Percentiles rank a stretch among this genome's conserved stretches.
Conservation (phyloP, 352 stramenopile genomes). For the Phytophthora pluvialis region DNA sequence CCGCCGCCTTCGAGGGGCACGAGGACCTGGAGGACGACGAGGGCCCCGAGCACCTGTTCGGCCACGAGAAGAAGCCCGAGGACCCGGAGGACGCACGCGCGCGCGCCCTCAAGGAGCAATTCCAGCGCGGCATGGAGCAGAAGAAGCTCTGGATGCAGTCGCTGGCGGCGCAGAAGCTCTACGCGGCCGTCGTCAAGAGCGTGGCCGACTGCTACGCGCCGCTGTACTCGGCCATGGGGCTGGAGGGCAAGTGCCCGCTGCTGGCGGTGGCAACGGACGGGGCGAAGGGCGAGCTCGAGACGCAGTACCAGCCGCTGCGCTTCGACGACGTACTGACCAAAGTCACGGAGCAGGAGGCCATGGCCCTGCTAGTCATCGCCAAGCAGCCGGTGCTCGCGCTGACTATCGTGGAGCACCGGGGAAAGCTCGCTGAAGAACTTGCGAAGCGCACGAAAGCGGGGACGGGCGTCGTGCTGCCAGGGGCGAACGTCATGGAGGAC, state of each 20-base stretch:
- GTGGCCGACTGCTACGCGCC: conserved; percentile 72
- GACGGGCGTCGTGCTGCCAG: conserved; percentile 30
- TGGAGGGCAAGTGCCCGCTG: conserved; percentile 32
- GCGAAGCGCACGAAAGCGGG: conserved; percentile 28
- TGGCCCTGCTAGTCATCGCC: conserved; percentile 56
- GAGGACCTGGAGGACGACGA: conserved; percentile 50
- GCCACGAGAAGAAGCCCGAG: conserved; percentile 21
- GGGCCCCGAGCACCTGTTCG: conserved; percentile 22
- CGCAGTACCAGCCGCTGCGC: conserved; percentile 57
- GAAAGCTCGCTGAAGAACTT: conserved; percentile 45
- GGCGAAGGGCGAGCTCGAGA: conserved; percentile 35
- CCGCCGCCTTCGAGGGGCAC: conserved; percentile 59
- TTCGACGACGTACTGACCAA: conserved; percentile 69
- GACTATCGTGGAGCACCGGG: conserved; percentile 58
- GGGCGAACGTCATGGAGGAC: conserved; percentile 46
- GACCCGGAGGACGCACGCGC: conserved; percentile 27
- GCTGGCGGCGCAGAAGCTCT: conserved; percentile 46
- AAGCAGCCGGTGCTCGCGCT: conserved; percentile 45
- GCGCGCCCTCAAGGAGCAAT: conserved; percentile 45
- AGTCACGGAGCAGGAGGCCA: conserved; percentile 66
- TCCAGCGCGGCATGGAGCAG: conserved; percentile 63
- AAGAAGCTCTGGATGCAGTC: conserved; percentile 71
- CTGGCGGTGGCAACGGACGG: conserved; percentile 25
- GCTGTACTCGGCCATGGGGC: conserved; percentile 47
- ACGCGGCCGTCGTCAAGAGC: conserved; percentile 48